phyloP scores from a whole-genome alignment of 805 yeast species.

The Candida loeiensis region DNA sequence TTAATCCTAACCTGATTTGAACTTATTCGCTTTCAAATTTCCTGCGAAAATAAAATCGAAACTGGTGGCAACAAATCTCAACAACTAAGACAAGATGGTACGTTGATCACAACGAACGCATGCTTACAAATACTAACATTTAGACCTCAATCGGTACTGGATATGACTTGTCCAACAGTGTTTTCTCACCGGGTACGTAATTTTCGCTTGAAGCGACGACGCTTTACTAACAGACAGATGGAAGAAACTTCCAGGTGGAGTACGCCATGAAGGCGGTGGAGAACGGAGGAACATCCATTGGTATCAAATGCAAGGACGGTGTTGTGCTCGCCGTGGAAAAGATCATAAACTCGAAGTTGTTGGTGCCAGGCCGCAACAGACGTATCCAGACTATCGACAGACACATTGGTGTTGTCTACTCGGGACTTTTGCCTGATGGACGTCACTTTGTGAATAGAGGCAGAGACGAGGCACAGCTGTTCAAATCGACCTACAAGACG shows the following conservation, averaged over 20 bases:
- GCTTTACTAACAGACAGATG: constrained; percentile 56
- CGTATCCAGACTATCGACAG: constrained; percentile 91
- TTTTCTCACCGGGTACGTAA: constrained; percentile 70
- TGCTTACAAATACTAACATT: constrained; percentile 10
- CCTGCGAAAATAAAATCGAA: constrained; percentile 5
- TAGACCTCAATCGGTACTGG: constrained; percentile 97
- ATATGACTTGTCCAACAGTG: constrained; percentile 95
- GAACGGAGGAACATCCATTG: constrained; percentile 93
- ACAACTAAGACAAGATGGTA: constrained; percentile 10
- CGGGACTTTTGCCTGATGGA: constrained; percentile 96
- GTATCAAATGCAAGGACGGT: constrained; percentile 89
- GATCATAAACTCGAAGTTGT: constrained; percentile 76
- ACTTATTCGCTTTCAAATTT: no score
- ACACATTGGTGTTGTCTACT: constrained; percentile 91
- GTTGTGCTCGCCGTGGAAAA: constrained; percentile 98
- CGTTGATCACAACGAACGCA: background rate
- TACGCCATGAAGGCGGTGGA: constrained; percentile 97
- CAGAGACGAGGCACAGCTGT: constrained; percentile 82
- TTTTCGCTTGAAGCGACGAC: background rate
- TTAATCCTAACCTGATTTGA: background rate
- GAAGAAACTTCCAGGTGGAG: constrained; percentile 95
- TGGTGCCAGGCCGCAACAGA: constrained; percentile 85
- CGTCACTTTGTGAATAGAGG: constrained; percentile 89
- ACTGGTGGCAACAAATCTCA: constrained; percentile 9
- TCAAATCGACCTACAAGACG: constrained; percentile 71